These are phyloP conservation scores for Straminergon stramineum DNA, from an alignment of 225 moss, liverwort and hornwort genomes.

Conservation along the genomic window DNA sequence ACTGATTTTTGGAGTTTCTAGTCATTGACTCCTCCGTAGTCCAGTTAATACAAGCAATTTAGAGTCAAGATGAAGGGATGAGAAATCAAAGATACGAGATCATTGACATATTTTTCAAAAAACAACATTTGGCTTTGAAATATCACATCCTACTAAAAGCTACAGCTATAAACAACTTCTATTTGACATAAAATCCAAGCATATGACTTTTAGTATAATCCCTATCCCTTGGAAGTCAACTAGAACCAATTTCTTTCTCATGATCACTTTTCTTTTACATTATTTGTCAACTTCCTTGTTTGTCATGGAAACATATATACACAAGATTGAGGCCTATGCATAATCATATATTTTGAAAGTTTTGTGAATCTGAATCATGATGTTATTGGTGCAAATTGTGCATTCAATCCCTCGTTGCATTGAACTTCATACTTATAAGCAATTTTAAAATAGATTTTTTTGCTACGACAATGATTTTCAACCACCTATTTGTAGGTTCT, in stretches of 20 bases:
- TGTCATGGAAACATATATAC: not conserved
- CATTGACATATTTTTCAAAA: too few species aligned
- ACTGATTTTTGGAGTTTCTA: not conserved
- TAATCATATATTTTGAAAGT: not conserved
- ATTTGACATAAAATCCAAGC: not conserved
- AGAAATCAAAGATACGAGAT: not conserved
- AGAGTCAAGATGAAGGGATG: not conserved
- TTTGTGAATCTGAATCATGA: not conserved
- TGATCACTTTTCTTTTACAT: not conserved
- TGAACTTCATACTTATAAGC: too few species aligned
- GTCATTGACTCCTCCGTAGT: too few species aligned
- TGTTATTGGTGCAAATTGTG: not conserved
- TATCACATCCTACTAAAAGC: not conserved
- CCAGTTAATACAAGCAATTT: not conserved
- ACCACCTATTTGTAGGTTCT: not conserved
- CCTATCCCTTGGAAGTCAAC: not conserved
- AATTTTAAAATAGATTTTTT: not conserved
- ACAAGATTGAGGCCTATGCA: not conserved
- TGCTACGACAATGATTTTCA: not conserved
- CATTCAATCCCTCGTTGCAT: accelerated
- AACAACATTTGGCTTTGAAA: not conserved
- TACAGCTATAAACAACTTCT: not conserved
- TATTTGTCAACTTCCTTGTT: not conserved
- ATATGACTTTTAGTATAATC: not conserved
- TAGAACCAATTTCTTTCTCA: not conserved